Evolutionary conservation across 1,284 basidiomycete species (phyloP).

Genomic region (Polyporus tsugae): DNA sequence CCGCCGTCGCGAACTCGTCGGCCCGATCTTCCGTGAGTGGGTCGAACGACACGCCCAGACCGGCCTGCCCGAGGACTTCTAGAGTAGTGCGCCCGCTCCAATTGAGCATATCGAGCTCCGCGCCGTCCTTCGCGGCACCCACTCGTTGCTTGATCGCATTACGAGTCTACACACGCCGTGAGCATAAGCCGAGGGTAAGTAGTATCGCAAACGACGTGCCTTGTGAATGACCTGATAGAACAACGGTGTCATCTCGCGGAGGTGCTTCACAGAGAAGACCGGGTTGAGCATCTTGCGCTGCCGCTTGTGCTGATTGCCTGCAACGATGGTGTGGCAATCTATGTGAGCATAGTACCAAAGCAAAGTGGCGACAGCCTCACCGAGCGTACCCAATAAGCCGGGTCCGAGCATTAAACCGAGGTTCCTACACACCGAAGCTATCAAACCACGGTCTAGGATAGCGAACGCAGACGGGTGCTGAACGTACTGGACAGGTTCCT

Average conservation of each 20-base stretch:
- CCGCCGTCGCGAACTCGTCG: conserved; percentile 36
- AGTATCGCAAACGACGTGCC: conserved; percentile 5
- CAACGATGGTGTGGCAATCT: neutral
- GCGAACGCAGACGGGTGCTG: neutral
- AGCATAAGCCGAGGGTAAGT: neutral
- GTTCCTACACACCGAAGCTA: neutral
- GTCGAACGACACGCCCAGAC: conserved; percentile 34
- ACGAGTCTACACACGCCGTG: conserved; percentile 19
- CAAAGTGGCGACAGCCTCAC: conserved; percentile 1
- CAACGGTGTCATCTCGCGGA: conserved; percentile 29
- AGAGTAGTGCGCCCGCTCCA: conserved; percentile 35
- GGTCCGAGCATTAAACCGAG: conserved; percentile 27
- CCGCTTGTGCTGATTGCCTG: conserved; percentile 35
- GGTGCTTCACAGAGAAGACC: conserved; percentile 31
- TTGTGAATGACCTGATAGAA: conserved; percentile 30
- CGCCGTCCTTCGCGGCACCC: conserved; percentile 10
- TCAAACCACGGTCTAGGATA: neutral
- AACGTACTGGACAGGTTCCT: conserved; percentile 33
- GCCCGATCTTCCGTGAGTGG: conserved; percentile 29
- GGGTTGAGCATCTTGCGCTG: conserved; percentile 37
- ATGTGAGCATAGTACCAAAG: neutral
- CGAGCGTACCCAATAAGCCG: conserved; percentile 26
- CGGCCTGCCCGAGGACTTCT: conserved; percentile 33
- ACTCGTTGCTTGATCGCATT: conserved; percentile 27
- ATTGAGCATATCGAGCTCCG: conserved; percentile 33